Base-by-base conservation (phyloP, 2,329 filamentous ascomycete genomes). In the Sarocladiaceae sp. region DNA sequence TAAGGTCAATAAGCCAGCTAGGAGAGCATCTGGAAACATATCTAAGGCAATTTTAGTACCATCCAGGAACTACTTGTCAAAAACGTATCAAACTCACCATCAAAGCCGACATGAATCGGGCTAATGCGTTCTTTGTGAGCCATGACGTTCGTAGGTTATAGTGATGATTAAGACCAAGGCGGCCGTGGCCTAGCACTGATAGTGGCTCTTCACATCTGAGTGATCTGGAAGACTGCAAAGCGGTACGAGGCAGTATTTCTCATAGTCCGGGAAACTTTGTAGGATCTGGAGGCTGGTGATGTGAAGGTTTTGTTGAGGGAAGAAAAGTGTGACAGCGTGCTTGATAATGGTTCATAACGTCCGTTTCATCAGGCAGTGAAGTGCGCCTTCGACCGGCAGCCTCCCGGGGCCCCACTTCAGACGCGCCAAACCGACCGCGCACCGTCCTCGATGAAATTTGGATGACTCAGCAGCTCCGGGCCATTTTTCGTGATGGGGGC, bases 401-500 rank as follows among this genome's bases (percentile, higher is more conserved):
- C 44, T 31, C 28, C 44, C 26, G 44, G 44, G 44, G 10, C 44
- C 44, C 44, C 31, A 25, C 17, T n/a, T 10, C 26, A 11, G 12
- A 33, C 44, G 26, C 25, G n/a, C 8, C 25, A 11, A 33, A 11
- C 17, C 5, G 28, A 28, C 44, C 44, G 44, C 44, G 44, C 44
- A 33, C 44, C 44, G 10, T 15, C 20, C 40, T n/a, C n/a, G 28
- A 28, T n/a, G 22, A 48, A 48, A 17, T 18, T 42, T 11, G 22
- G 44, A 6, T 48, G 44, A 48, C 44, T 48, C 44, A 48, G 44
- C 44, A 48, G 7, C n/a, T 22, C 44, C 25, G 33, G 44, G 8
- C 29, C 44, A 48, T 31, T 31, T 48, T 48, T 48, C 26, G 44
- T 26, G 44, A 31, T 48, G 44, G 44, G 44, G 15, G 44, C 26